These are phyloP conservation scores for Neltuma alba DNA, from an alignment of 306 rosid genomes.

Conservation along the genomic window DNA sequence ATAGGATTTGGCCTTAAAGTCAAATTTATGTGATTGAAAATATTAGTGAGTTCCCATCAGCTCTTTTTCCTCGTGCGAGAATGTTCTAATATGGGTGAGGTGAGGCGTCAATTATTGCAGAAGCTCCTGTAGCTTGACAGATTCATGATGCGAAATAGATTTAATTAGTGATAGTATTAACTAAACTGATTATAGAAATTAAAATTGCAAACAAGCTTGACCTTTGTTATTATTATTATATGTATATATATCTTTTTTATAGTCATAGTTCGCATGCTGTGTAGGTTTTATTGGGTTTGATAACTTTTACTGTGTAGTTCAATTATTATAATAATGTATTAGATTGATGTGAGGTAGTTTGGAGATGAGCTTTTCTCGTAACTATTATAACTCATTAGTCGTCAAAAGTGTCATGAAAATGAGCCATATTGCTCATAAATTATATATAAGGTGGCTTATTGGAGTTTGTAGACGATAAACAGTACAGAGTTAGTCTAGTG, in stretches of 20 bases:
- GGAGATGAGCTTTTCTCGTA: too few species aligned
- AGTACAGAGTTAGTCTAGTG: too few species aligned
- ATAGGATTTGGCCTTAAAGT: constrained; percentile 16
- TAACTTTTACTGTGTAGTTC: neutral
- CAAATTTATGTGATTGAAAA: constrained; percentile 3
- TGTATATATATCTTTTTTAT: neutral
- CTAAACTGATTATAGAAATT: neutral
- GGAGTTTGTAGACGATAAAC: too few species aligned
- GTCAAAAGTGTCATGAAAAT: neutral
- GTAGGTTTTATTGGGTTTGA: neutral
- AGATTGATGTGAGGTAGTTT: neutral
- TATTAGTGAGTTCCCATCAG: constrained; percentile 2
- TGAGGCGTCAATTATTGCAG: neutral
- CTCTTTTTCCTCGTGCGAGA: constrained; percentile 5
- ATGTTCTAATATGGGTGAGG: too few species aligned
- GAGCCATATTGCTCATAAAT: neutral
- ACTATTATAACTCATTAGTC: too few species aligned
- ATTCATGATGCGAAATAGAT: too few species aligned
- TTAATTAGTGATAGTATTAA: neutral
- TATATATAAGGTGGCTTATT: neutral
- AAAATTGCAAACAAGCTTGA: neutral
- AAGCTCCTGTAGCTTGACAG: neutral
- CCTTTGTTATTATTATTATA: neutral
- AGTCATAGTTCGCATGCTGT: neutral
- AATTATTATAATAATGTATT: neutral